phyloP scores from a whole-genome alignment of 2,329 filamentous ascomycete species.

The Diaporthe citrichinensis region DNA sequence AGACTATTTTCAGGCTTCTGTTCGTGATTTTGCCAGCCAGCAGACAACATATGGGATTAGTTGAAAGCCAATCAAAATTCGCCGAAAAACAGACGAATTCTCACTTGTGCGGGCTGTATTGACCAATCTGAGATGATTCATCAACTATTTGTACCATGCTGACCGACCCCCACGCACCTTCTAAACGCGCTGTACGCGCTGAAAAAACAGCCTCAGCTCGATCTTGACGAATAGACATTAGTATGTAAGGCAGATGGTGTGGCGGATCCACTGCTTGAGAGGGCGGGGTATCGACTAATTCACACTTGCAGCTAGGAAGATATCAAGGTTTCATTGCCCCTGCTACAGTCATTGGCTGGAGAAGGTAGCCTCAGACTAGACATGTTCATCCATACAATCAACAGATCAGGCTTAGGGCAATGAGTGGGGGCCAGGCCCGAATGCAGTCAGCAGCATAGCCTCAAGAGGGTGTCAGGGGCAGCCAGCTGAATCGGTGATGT shows the following conservation, averaged over 20 bases:
- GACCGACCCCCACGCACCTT: neutral
- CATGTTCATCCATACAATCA: neutral
- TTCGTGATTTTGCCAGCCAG: no score
- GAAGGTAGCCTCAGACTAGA: neutral
- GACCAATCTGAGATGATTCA: neutral
- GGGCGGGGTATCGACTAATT: neutral
- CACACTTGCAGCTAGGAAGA: neutral
- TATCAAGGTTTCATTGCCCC: neutral
- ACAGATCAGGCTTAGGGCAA: neutral
- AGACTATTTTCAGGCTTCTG: no score
- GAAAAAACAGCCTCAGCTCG: neutral
- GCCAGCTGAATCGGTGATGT: neutral
- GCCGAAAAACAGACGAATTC: no score
- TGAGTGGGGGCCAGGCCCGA: neutral
- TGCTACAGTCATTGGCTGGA: neutral
- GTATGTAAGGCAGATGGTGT: neutral
- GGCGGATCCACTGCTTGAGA: neutral
- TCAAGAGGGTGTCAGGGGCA: neutral
- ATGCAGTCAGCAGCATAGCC: neutral
- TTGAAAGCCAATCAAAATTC: no score
- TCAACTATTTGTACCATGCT: neutral
- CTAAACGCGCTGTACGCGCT: neutral
- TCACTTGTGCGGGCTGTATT: neutral
- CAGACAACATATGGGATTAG: no score
- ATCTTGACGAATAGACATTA: neutral